A percentile compares a stretch with the other conserved stretches of the same genome.
Evolutionary conservation across 768 basidiomycete species (phyloP).

Genomic region (Trametes meyenii): DNA sequence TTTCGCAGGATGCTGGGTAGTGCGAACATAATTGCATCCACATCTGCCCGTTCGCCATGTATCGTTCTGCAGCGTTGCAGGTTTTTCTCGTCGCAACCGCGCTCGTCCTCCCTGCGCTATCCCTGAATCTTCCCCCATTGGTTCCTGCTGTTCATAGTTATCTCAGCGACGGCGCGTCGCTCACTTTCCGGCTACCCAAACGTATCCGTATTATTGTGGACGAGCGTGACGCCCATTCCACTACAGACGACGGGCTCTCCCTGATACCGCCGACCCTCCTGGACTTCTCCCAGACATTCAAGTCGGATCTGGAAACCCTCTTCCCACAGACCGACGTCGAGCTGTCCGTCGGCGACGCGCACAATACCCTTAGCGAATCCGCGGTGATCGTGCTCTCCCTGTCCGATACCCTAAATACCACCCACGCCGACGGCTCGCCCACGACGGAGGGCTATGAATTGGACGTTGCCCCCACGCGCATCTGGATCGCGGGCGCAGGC

Average conservation of each 20-base stretch:
- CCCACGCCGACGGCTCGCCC: constrained; percentile 22
- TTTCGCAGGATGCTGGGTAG: too few relatives aligned
- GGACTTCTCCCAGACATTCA: constrained; percentile 29
- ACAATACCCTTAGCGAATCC: background rate
- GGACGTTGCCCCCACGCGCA: constrained; percentile 13
- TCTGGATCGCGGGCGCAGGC: constrained; percentile 29
- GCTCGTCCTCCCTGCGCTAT: background rate
- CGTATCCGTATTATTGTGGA: constrained; percentile 23
- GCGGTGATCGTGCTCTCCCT: constrained; percentile 23
- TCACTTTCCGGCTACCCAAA: constrained; percentile 15
- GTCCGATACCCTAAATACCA: constrained; percentile 11
- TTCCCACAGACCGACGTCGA: constrained; percentile 21
- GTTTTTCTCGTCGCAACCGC: background rate
- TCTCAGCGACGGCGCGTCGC: background rate
- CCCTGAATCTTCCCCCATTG: constrained; percentile 13
- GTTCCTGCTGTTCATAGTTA: constrained; percentile 26
- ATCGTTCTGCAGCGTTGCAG: background rate
- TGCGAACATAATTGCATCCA: too few relatives aligned
- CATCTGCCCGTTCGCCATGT: background rate
- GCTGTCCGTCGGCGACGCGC: constrained; percentile 8
- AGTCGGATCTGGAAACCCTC: constrained; percentile 26
- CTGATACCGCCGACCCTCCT: constrained; percentile 31
- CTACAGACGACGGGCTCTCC: constrained; percentile 24
- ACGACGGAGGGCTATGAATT: constrained; percentile 32
- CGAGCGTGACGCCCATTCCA: constrained; percentile 16